Percentiles rank a stretch among this genome's conserved stretches.
Evolutionary conservation across 495 filamentous ascomycete genomes (phyloP).

Genomic region (Talaromyces adpressus): DNA sequence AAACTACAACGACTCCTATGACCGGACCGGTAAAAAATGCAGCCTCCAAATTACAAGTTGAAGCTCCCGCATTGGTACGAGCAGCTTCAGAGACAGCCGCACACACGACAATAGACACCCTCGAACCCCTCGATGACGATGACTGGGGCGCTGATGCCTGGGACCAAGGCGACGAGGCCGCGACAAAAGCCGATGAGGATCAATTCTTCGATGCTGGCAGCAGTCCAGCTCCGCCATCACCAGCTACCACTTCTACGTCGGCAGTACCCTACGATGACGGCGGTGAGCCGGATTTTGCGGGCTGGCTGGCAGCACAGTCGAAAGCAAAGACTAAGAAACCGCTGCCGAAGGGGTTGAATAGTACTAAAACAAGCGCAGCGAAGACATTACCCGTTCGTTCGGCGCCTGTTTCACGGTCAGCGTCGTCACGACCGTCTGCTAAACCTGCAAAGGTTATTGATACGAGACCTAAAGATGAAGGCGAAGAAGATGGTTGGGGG

Average conservation of each 20-base stretch:
- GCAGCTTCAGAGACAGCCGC: slow-evolving; percentile 33
- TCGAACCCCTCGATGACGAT: slow-evolving; percentile 52
- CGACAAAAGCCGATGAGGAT: slow-evolving; percentile 34
- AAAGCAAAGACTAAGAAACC: slow-evolving; percentile 63
- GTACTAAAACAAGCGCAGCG: slow-evolving; percentile 40
- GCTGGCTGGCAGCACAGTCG: slow-evolving; percentile 81
- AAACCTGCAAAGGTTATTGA: slow-evolving; percentile 39
- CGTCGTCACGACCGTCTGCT: slow-evolving; percentile 28
- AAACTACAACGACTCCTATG: slow-evolving; percentile 31
- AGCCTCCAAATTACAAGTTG: slow-evolving; percentile 30
- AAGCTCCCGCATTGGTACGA: slow-evolving; percentile 33
- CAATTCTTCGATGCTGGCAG: slow-evolving; percentile 41
- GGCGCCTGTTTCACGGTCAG: slow-evolving; percentile 20
- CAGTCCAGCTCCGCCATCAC: slow-evolving; percentile 26
- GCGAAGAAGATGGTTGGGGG: slow-evolving; percentile 47
- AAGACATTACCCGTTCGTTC: slow-evolving; percentile 7
- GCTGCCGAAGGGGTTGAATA: slow-evolving; percentile 65
- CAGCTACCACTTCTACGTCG: slow-evolving; percentile 21
- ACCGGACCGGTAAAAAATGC: slow-evolving; percentile 38
- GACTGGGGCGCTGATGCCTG: slow-evolving; percentile 68
- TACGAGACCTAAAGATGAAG: slow-evolving; percentile 43
- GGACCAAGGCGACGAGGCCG: slow-evolving; percentile 51
- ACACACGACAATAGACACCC: slow-evolving; percentile 30
- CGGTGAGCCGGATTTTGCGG: slow-evolving; percentile 87
- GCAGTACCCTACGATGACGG: slow-evolving; percentile 64